Percentiles rank a stretch among this genome's conserved stretches.
Conservation (phyloP, 2,329 filamentous ascomycete genomes). For the Leptographium radiaticola region DNA sequence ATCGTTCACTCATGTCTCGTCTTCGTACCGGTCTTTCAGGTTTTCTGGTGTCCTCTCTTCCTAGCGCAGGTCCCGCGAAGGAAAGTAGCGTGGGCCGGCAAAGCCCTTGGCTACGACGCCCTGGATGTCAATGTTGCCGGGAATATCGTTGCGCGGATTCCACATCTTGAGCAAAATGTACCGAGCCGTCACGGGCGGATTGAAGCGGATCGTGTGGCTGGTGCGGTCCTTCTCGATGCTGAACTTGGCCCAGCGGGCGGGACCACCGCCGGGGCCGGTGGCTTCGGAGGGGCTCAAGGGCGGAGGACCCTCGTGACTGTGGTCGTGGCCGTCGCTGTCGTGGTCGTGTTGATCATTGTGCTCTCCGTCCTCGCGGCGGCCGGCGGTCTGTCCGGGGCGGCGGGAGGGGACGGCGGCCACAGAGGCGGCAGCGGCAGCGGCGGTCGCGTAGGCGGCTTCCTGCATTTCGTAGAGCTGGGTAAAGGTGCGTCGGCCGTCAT, state of each 20-base stretch:
- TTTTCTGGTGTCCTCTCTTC: neutral
- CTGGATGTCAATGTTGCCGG: conserved; percentile 76
- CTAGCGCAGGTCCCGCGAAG: conserved; percentile 49
- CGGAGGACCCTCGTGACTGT: neutral
- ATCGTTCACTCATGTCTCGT: no score
- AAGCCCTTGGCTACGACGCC: conserved; percentile 73
- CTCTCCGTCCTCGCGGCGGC: no score
- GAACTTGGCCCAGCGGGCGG: conserved; percentile 33
- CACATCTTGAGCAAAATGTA: conserved; percentile 86
- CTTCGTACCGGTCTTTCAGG: neutral
- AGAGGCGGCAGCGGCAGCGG: no score
- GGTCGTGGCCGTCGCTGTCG: neutral
- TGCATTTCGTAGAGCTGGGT: neutral
- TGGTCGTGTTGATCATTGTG: neutral
- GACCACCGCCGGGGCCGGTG: no score
- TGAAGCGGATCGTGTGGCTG: conserved; percentile 76
- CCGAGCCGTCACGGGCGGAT: conserved; percentile 66
- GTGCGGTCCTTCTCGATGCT: conserved; percentile 71
- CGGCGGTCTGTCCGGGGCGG: no score
- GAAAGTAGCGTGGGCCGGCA: conserved; percentile 75
- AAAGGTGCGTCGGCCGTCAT: neutral
- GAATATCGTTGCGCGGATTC: conserved; percentile 55
- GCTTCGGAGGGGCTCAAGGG: no score
- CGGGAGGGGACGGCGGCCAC: no score
- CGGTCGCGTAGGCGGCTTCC: no score